These are phyloP conservation scores for Phialophora tarda DNA, from an alignment of 2,329 filamentous ascomycete genomes.

Conservation along the genomic window DNA sequence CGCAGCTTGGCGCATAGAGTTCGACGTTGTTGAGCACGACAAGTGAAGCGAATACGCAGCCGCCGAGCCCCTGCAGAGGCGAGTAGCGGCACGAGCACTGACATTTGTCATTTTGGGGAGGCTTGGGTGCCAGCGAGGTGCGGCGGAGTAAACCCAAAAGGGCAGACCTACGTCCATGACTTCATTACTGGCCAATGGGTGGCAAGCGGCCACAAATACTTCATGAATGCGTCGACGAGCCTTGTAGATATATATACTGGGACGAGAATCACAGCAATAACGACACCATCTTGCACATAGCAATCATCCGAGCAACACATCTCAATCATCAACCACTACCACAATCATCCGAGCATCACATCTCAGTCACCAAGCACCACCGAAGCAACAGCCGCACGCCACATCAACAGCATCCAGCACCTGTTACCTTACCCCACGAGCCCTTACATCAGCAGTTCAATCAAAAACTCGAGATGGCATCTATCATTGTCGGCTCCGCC, in stretches of 20 bases:
- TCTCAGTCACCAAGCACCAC: neutral
- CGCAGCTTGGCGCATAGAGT: neutral
- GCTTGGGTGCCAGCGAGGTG: neutral
- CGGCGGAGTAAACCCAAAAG: neutral
- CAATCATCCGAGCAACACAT: neutral
- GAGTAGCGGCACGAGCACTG: neutral
- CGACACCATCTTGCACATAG: neutral
- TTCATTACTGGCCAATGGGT: constrained; percentile 1
- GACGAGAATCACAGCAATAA: neutral
- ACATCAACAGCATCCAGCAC: neutral
- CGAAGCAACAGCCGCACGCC: neutral
- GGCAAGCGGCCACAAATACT: constrained; percentile 2
- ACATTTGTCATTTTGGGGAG: constrained; percentile 5
- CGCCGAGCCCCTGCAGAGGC: neutral
- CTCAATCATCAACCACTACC: neutral
- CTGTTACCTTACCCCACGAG: neutral
- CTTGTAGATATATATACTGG: neutral
- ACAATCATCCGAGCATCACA: neutral
- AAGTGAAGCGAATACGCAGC: constrained; percentile 1
- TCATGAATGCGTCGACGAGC: neutral
- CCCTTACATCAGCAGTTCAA: neutral
- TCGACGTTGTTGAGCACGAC: neutral
- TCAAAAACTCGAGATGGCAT: constrained; percentile 37
- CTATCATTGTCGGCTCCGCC: constrained; percentile 45
- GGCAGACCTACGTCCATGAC: neutral